Base-by-base conservation (phyloP, 2,329 filamentous ascomycete genomes). In the Fusarium sublunatum region DNA sequence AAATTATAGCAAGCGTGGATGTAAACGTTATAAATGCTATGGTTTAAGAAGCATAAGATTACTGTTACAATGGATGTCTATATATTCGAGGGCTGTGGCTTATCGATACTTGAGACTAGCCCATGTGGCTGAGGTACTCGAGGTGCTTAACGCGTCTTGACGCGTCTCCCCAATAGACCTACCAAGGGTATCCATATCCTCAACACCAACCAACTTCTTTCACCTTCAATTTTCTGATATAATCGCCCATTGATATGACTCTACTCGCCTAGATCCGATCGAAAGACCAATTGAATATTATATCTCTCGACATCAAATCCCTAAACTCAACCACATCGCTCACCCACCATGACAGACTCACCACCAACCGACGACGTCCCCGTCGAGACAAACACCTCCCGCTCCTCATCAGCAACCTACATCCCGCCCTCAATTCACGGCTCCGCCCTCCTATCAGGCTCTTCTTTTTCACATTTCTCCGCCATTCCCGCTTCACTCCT, bases 401-500 rank as follows among this genome's bases (percentile, higher is more conserved):
- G 34, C 28, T 29, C 52, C 42, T 41, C 65, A 36, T 58, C 62
- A 40, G 35, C 67, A 31, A 65, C 64, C 59, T 92, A 89, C 77
- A 78, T 91, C 61, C 89, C 90, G 12, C 91, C 91, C 7, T 93
- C 89, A 13, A 83, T 93, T 68, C 78, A 89, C 76, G 72, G 73
- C 41, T 52, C 77, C 15, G 74, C 78, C 35, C 82, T 93, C 60
- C 78, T 91, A 68, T 73, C 82, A 36, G 91, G 91, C 73, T 82
- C 82, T 42, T 88, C 90, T 36, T 92, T 91, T 78, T 83, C 85
- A 10, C 85, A 93, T 76, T 91, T 88, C 79, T 91, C 90, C 1
- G 80, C 86, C 13, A 81, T 91, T 1, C 91, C 91, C 1, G 73
- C 83, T 0, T 74, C 78, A n/a, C 85, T 92, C 48, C 82, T 82